Evolutionary conservation across 371 early-diverging fungal genomes (phyloP).

Genomic region (Apophysomyces elegans): DNA sequence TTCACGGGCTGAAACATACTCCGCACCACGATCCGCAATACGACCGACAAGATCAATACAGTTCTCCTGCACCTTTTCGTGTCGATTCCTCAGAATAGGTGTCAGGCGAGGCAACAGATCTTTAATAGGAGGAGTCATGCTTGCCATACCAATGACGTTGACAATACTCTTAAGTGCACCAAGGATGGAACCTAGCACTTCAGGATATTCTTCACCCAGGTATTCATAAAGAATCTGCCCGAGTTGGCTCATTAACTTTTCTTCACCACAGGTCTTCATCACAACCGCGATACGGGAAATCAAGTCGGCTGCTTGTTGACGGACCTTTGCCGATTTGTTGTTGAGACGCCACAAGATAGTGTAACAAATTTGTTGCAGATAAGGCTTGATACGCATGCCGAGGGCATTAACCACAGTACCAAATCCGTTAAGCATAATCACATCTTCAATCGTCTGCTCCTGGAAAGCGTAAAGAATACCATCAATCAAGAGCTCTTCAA

Average conservation of each 20-base stretch:
- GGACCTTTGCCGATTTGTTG: slow-evolving; percentile 94
- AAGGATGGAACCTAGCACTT: slow-evolving; percentile 94
- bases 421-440: slow-evolving; percentile 93
- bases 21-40: slow-evolving; percentile 98
- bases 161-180: slow-evolving; percentile 92
- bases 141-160: slow-evolving; percentile 96
- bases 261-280: slow-evolving; percentile 94
- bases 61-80: slow-evolving; percentile 97
- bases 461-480: slow-evolving; percentile 97
- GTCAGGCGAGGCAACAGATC: slow-evolving; percentile 95
- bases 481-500: slow-evolving; percentile 93
- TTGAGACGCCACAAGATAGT: slow-evolving; percentile 96
- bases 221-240: slow-evolving; percentile 95
- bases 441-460: slow-evolving; percentile 92
- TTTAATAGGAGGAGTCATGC: slow-evolving; percentile 98
- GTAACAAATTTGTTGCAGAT: slow-evolving; percentile 91
- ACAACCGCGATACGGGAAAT: slow-evolving; percentile 93
- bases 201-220: slow-evolving; percentile 98
- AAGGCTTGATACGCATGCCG: slow-evolving; percentile 88
- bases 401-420: slow-evolving; percentile 93
- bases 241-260: slow-evolving; percentile 90
- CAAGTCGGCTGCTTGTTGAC: slow-evolving; percentile 97
- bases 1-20: slow-evolving; percentile 96
- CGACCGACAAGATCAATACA: slow-evolving; percentile 94
- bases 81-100: slow-evolving; percentile 96